Base-by-base conservation (phyloP, 2,329 filamentous ascomycete species). In the Phialemoniopsis sp. region DNA sequence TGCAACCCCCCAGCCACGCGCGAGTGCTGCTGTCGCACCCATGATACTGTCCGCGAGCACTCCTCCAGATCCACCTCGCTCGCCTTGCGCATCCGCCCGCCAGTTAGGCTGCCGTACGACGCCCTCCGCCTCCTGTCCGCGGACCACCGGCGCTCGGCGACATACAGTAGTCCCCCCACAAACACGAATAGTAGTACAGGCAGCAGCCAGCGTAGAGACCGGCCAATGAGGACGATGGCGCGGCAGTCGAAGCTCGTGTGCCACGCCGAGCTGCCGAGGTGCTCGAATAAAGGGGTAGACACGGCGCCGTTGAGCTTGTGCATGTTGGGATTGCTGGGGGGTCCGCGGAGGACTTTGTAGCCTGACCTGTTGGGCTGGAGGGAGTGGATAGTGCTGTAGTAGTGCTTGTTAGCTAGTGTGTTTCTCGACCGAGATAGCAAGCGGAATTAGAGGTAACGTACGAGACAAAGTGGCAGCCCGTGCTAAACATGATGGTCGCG, bases 401-500 rank as follows among this genome's bases (percentile, higher is more conserved):
- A 6, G 21, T 10, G 21, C 21, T 10, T 60, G 32, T 13, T 7
- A 2, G 9, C 14, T 17, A 33, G 33, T 36, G 7, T 36, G 17
- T 7, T n/a, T 6, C 14, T 8, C 16, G 21, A 12, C n/a, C 36
- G 16, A 32, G 12, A n/a, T 28, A 6, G 8, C 12, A 12, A 33
- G 12, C 17, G 10, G 30, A 32, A 29, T n/a, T 15, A 35, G 29
- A 38, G 16, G 30, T 28, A 17, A 51, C 57, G 30, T 47, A 62
- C 56, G 63, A 66, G 17, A 60, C 63, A 41, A 63, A 67, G 42
- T 67, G 63, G 31, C 63, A 66, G 12, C 63, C 63, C 2, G 64
- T 66, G 44, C 61, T 66, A 44, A 67, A 67, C 64, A 67, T 67
- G 26, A 67, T 60, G 3, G 63, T 64, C 4, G 58, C 46, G 36